phyloP scores from a whole-genome alignment of 805 yeast species.

The Barnettozyma wickerhamii region DNA sequence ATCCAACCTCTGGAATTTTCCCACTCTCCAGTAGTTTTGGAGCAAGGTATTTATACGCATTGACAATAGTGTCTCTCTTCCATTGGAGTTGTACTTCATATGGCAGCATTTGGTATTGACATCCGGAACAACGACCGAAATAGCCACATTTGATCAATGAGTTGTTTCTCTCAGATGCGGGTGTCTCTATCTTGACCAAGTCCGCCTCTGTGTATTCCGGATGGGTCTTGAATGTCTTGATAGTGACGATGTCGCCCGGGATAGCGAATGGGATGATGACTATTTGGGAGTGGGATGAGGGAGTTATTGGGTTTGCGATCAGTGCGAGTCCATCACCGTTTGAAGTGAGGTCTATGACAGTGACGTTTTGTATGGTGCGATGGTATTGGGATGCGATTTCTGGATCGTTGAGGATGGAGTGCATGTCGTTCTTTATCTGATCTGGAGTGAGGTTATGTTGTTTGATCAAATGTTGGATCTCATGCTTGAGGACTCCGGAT shows the following conservation, averaged over 20 bases:
- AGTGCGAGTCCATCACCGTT: constrained; percentile 87
- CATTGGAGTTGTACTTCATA: constrained; percentile 70
- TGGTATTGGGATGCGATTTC: constrained; percentile 45
- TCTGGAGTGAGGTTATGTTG: constrained; percentile 38
- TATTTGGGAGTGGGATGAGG: constrained; percentile 42
- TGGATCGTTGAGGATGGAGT: constrained; percentile 55
- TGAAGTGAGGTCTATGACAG: constrained; percentile 56
- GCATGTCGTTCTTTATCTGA: constrained; percentile 62
- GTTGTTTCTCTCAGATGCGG: constrained; percentile 46
- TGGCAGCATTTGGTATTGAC: constrained; percentile 81
- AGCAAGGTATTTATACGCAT: constrained; percentile 79
- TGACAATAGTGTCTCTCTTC: constrained; percentile 69
- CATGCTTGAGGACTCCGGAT: constrained; percentile 70
- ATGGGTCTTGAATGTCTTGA: constrained; percentile 75
- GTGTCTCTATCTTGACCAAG: constrained; percentile 45
- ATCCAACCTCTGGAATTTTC: constrained; percentile 54
- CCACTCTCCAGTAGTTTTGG: constrained; percentile 42
- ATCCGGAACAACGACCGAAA: constrained; percentile 91
- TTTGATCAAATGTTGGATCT: constrained; percentile 56
- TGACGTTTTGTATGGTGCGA: constrained; percentile 53
- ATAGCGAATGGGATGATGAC: constrained; percentile 82
- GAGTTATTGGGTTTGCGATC: constrained; percentile 53
- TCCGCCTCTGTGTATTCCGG: constrained; percentile 74
- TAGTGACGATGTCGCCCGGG: constrained; percentile 75
- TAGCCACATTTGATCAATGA: constrained; percentile 68